phyloP scores from a whole-genome alignment of 352 stramenopile genomes.

The Pythium guiyangense region DNA sequence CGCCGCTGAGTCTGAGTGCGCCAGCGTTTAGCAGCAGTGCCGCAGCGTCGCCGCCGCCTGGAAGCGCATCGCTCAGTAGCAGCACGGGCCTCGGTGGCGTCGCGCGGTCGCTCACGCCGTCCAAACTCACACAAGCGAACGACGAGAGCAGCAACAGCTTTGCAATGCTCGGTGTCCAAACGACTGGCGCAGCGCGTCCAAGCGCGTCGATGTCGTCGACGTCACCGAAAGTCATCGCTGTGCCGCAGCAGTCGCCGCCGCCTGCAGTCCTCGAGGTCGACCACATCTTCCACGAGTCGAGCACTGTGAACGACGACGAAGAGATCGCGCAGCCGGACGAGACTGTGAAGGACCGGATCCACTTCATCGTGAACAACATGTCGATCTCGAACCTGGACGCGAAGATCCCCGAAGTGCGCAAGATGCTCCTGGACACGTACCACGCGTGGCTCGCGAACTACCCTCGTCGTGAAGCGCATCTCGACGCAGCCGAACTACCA shows the following conservation, averaged over 20 bases:
- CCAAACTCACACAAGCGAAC: conserved; percentile 13
- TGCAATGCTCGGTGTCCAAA: conserved; percentile 2
- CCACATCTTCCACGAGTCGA: conserved; percentile 82
- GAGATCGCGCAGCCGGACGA: conserved; percentile 70
- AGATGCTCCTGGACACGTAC: conserved; percentile 91
- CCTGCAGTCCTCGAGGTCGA: conserved; percentile 65
- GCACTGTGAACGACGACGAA: conserved; percentile 53
- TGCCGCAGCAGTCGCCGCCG: conserved; percentile 34
- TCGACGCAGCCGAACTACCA: conserved; percentile 99
- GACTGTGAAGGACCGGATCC: conserved; percentile 94
- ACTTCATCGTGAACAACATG: conserved; percentile 99
- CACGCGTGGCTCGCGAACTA: conserved; percentile 99
- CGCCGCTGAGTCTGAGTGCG: conserved; percentile 16
- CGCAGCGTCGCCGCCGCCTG: conserved; percentile 11
- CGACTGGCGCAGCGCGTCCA: conserved; percentile 11
- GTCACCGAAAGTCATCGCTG: conserved; percentile 34
- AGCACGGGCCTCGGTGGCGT: conserved; percentile 2
- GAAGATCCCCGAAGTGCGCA: conserved; percentile 95
- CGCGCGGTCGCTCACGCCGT: conserved; percentile 13
- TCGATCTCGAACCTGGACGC: conserved; percentile 95
- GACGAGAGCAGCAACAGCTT: conserved; percentile 10
- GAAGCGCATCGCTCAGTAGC: conserved; percentile 1
- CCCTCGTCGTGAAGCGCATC: conserved; percentile 98
- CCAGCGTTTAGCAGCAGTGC: conserved; percentile 20
- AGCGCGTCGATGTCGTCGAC: conserved; percentile 22